Percentiles rank a stretch among this genome's conserved stretches.
These are phyloP conservation scores for Articulospora tetracladia DNA, from an alignment of 495 filamentous ascomycete genomes.

Conservation along the genomic window DNA sequence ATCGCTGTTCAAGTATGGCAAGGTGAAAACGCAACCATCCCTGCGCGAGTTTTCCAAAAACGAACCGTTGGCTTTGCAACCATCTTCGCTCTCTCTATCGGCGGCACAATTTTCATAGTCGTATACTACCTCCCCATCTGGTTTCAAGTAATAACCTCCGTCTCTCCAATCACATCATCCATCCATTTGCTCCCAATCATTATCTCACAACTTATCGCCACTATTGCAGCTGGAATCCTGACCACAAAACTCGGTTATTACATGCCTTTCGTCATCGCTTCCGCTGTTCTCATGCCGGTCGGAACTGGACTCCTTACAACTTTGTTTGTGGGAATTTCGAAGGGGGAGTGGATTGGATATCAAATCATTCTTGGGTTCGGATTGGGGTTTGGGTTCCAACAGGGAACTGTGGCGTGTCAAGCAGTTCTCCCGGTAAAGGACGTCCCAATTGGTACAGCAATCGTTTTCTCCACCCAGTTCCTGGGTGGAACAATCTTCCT, in stretches of 20 bases:
- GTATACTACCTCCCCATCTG: slow-evolving; percentile 27
- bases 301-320: slow-evolving; percentile 28
- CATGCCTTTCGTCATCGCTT: slow-evolving; percentile 28
- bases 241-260: slow-evolving; percentile 29
- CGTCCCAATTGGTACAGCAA: slow-evolving; percentile 12
- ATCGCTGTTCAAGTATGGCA: slow-evolving; percentile 42
- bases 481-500: slow-evolving; percentile 47
- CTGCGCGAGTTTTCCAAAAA: background rate
- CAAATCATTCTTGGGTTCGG: slow-evolving; percentile 9
- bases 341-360: slow-evolving; percentile 14
- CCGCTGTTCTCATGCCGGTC: slow-evolving; percentile 25
- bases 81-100: slow-evolving; percentile 11
- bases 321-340: background rate
- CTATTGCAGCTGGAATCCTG: slow-evolving; percentile 27
- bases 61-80: background rate
- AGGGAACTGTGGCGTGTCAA: slow-evolving; percentile 13
- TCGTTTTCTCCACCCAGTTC: slow-evolving; percentile 34
- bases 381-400: slow-evolving; percentile 18
- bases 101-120: slow-evolving; percentile 23
- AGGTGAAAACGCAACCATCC: slow-evolving; percentile 28
- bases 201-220: slow-evolving; percentile 28
- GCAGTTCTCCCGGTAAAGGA: slow-evolving; percentile 13
- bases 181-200: slow-evolving; percentile 34
- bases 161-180: slow-evolving; percentile 1
- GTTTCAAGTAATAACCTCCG: slow-evolving; percentile 71